phyloP scores from a whole-genome alignment of 495 filamentous ascomycete species.

The Annulohypoxylon maeteangense region DNA sequence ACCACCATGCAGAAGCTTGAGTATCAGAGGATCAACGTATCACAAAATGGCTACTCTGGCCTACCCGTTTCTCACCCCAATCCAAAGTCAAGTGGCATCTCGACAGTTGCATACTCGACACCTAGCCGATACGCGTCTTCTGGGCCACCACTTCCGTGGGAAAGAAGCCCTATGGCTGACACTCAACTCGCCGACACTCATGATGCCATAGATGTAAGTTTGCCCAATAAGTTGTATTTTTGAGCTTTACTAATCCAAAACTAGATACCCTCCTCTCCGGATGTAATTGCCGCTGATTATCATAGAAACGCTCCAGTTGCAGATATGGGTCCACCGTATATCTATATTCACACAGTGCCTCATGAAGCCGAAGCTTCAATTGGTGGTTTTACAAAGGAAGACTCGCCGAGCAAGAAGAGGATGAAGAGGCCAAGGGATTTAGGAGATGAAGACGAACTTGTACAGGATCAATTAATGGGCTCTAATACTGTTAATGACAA shows the following conservation, averaged over 20 bases:
- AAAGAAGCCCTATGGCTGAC: conserved; percentile 23
- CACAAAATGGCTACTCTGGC: conserved; percentile 27
- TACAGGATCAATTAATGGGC: conserved; percentile 16
- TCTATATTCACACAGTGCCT: background rate
- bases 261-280: conserved; percentile 46
- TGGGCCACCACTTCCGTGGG: conserved; percentile 44
- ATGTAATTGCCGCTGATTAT: conserved; percentile 33
- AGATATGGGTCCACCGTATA: background rate
- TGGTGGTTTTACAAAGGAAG: background rate
- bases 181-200: conserved; percentile 19
- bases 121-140: conserved; percentile 44
- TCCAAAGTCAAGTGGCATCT: conserved; percentile 43
- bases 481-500: background rate
- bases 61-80: conserved; percentile 28
- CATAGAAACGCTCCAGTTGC: conserved; percentile 6
- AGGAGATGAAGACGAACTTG: conserved; percentile 42
- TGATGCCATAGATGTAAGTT: conserved; percentile 35
- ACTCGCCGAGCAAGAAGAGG: conserved; percentile 10
- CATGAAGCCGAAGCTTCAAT: conserved; percentile 1
- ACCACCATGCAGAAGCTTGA: conserved; percentile 49
- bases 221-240: background rate
- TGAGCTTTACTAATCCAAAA: conserved; percentile 11
- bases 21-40: conserved; percentile 41
- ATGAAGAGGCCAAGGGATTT: conserved; percentile 27
- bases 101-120: conserved; percentile 46